A percentile compares a stretch with the other conserved stretches of the same genome.
Evolutionary conservation across 768 basidiomycete species (phyloP).

Genomic region (Mrakia hoshinonis): DNA sequence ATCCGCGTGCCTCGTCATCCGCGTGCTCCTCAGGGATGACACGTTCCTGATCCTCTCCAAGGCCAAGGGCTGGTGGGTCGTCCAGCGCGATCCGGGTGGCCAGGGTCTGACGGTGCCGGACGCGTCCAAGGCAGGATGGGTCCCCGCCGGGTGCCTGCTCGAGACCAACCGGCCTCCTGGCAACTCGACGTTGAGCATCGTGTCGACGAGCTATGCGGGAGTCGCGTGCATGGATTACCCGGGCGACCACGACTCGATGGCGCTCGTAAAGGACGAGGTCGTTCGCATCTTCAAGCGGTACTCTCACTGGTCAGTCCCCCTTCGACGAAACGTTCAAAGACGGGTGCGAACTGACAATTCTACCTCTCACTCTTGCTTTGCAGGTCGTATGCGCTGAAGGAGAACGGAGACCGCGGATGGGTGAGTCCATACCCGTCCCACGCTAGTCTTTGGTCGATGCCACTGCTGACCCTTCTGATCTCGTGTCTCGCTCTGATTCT

Average conservation of each 20-base stretch:
- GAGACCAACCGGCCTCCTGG: conserved; percentile 84
- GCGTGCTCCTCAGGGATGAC: conserved; percentile 55
- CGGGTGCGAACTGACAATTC: neutral
- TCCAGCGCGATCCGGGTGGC: conserved; percentile 84
- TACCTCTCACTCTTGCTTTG: neutral
- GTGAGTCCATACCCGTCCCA: conserved; percentile 10
- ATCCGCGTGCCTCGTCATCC: neutral
- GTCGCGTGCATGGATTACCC: conserved; percentile 93
- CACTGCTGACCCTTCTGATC: neutral
- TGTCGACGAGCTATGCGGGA: conserved; percentile 96
- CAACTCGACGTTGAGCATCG: conserved; percentile 46
- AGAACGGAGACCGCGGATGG: conserved; percentile 8
- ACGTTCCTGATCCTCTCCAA: conserved; percentile 88
- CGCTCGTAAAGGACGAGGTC: conserved; percentile 76
- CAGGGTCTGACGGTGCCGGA: conserved; percentile 53
- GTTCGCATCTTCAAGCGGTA: conserved; percentile 94
- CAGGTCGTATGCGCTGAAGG: conserved; percentile 10
- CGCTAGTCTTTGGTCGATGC: neutral
- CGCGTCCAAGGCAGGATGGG: conserved; percentile 82
- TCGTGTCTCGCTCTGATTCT: too few species aligned
- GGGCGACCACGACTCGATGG: conserved; percentile 85
- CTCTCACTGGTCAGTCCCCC: conserved; percentile 63
- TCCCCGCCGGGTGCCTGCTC: conserved; percentile 90
- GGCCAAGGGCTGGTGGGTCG: conserved; percentile 99
- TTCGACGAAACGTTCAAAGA: too few species aligned